phyloP scores from a whole-genome alignment of 108 stramenopile species.

The Cyclotella baltica region DNA sequence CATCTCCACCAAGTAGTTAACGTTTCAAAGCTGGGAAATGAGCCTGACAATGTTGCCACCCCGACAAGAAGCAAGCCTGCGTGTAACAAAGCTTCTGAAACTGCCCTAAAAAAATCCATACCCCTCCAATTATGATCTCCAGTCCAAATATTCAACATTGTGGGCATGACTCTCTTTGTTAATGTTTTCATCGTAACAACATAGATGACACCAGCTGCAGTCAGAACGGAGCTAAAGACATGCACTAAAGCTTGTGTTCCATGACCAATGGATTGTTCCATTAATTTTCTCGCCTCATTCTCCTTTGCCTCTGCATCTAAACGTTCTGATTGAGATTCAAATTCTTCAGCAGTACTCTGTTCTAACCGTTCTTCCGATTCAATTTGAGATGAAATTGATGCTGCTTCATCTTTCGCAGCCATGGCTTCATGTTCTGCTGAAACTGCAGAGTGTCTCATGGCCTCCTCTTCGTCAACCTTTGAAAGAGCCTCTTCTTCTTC shows the following conservation, averaged over 20 bases:
- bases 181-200: conserved; percentile 23
- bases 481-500: conserved; percentile 29
- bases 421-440: conserved; percentile 36
- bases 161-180: conserved; percentile 12
- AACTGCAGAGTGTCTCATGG: conserved; percentile 15
- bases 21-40: conserved; percentile 4
- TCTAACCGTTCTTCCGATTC: conserved; percentile 32
- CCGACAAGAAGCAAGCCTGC: conserved; percentile 6
- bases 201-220: conserved; percentile 33
- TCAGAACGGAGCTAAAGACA: conserved; percentile 22
- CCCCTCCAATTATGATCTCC: conserved; percentile 12
- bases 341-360: conserved; percentile 39
- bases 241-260: conserved; percentile 25
- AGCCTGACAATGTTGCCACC: conserved; percentile 1
- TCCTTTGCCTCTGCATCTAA: conserved; percentile 21
- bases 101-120: not conserved
- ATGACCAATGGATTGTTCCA: conserved; percentile 29
- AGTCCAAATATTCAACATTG: conserved; percentile 11
- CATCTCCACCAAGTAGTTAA: not conserved
- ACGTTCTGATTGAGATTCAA: conserved; percentile 27
- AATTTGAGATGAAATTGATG: conserved; percentile 11
- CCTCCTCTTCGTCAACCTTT: conserved; percentile 31
- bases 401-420: conserved; percentile 24
- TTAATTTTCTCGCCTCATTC: conserved; percentile 22
- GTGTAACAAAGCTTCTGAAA: conserved; percentile 19